Evolutionary conservation across 345 rosid genomes (phyloP), one percentile per base, ranked within the genome.

Genomic region (Camelina sativa): DNA sequence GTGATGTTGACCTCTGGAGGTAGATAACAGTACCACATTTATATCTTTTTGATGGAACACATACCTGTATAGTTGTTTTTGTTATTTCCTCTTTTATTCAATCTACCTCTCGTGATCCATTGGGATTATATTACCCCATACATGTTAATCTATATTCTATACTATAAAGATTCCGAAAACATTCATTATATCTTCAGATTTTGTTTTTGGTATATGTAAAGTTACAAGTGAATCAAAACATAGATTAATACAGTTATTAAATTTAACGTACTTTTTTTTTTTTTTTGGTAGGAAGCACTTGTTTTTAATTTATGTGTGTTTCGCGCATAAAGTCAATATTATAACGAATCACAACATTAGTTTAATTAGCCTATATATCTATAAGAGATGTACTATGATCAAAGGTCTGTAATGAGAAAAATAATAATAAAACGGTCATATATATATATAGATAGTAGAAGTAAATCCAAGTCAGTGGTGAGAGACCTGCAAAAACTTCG

Each of bases 401-500:
- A 28, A 0, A 28, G 30, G 30, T 28, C 30, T 4, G 5, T 28
- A 28, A 28, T 28, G 5, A 28, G 30, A 4, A 28, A 28, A 28
- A 0, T 0, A 28, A 28, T 28, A 28, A 28, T 28, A 28, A 28
- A 28, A 28, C 30, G 30, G 30, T 28, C 30, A 28, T 28, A 28
- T 25, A 28, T 25, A 28, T 4, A 28, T 4, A 28, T 28, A 28
- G 30, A 28, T 28, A 28, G 30, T 28, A 28, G 30, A 28, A 28
- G 30, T 28, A 78, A 84, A 87, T 87, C 86, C 86, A 91, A 88
- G 84, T 72, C 69, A 77, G 50, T 20, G 74, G 50, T 20, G 73
- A 44, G 55, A 59, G 77, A 37, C 74, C 81, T 76, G 80, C 78
- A 78, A 70, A 30, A 64, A 64, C 28, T 73, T 68, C 75, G 59